Percentiles rank a stretch among this genome's conserved stretches.
Evolutionary conservation across 106 monocot species (phyloP).

Genomic region (Ottelia alismoides): DNA sequence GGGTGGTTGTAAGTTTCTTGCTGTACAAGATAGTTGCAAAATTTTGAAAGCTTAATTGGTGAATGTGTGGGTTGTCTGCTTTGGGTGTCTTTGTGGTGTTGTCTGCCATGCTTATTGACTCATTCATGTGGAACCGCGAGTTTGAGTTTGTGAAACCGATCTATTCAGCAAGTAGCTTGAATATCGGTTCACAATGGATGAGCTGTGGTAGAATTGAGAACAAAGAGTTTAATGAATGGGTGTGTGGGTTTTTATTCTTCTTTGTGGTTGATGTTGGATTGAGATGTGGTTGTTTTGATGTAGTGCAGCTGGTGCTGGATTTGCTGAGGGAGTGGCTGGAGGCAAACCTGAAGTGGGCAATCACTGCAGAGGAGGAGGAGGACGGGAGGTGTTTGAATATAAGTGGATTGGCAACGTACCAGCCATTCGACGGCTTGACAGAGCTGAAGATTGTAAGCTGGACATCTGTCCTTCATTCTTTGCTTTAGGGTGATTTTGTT

Average conservation of each 20-base stretch:
- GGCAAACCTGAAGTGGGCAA: slow-evolving; percentile 19
- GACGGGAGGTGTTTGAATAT: slow-evolving; percentile 40
- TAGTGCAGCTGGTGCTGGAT: slow-evolving; percentile 77
- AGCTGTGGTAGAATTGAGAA: too few relatives aligned
- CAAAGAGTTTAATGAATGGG: neutral
- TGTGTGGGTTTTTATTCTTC: neutral
- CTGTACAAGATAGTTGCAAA: too few relatives aligned
- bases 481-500: too few relatives aligned
- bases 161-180: too few relatives aligned
- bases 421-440: slow-evolving; percentile 59
- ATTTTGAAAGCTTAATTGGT: too few relatives aligned
- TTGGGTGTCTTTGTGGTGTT: too few relatives aligned
- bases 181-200: too few relatives aligned
- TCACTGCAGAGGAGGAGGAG: slow-evolving; percentile 22
- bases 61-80: too few relatives aligned
- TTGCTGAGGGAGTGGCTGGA: slow-evolving; percentile 48
- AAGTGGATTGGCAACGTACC: slow-evolving; percentile 46
- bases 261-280: neutral
- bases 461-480: neutral
- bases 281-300: slow-evolving; percentile 9
- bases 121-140: neutral
- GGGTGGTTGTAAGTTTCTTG: too few relatives aligned
- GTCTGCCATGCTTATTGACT: too few relatives aligned
- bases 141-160: neutral
- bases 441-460: slow-evolving; percentile 86